These are phyloP conservation scores for Lactuca sativa DNA, from an alignment of 129 eudicot species.

Conservation along the genomic window DNA sequence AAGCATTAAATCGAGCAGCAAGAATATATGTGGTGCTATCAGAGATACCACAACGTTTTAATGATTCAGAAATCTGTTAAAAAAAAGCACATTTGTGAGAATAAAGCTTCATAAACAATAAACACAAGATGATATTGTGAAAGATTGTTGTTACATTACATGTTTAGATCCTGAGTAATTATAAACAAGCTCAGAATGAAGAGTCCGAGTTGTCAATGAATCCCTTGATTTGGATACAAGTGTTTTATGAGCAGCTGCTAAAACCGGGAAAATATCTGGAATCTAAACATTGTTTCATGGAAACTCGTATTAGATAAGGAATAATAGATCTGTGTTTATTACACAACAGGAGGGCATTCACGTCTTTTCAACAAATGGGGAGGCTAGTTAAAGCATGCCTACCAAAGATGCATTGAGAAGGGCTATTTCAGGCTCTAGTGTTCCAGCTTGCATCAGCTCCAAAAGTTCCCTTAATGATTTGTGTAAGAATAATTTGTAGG, in stretches of 20 bases:
- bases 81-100: background rate
- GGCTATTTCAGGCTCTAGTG: conserved; percentile 88
- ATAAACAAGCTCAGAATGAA: conserved; percentile 92
- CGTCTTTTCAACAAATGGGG: too few species aligned
- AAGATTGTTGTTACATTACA: conserved; percentile 36
- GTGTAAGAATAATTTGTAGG: background rate
- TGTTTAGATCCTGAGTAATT: conserved; percentile 96
- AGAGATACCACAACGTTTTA: conserved; percentile 86
- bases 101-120: background rate
- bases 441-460: conserved; percentile 88
- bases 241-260: conserved; percentile 93
- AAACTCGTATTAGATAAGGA: background rate
- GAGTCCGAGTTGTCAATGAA: conserved; percentile 72
- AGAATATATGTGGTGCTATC: conserved; percentile 63
- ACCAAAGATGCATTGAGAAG: conserved; percentile 89
- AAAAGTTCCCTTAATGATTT: conserved; percentile 57
- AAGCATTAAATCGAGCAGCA: conserved; percentile 80
- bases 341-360: too few species aligned
- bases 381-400: conserved; percentile 8
- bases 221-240: conserved; percentile 68
- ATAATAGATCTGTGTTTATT: background rate
- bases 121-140: background rate
- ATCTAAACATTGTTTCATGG: conserved; percentile 35
- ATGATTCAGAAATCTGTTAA: conserved; percentile 78
- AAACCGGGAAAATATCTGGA: conserved; percentile 80